Conservation (phyloP, 1,139 yeast species). For the Sugiyamaella grinbergsii region DNA sequence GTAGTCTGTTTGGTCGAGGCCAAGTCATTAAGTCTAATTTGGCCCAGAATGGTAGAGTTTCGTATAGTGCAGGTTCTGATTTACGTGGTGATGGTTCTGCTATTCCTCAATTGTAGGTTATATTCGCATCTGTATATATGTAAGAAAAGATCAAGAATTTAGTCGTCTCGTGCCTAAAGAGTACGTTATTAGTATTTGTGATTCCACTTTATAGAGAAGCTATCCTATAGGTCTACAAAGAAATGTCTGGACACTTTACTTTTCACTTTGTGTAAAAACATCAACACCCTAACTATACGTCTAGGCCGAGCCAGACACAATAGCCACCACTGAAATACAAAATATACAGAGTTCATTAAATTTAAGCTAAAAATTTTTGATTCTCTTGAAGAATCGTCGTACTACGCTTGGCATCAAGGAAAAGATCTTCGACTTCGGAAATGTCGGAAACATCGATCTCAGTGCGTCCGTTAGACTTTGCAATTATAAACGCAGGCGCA, state of each 20-base stretch:
- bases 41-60: constrained; percentile 45
- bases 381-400: constrained; percentile 65
- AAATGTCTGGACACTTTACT: too few species aligned
- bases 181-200: too few species aligned
- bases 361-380: constrained; percentile 36
- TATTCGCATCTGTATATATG: too few species aligned
- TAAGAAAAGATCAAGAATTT: too few species aligned
- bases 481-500: constrained; percentile 86
- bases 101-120: constrained; percentile 52
- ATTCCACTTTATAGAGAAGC: too few species aligned
- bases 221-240: too few species aligned
- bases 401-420: constrained; percentile 87
- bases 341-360: constrained; percentile 3
- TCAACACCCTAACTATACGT: too few species aligned
- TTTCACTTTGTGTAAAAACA: too few species aligned
- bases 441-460: constrained; percentile 73
- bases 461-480: constrained; percentile 69
- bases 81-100: constrained; percentile 82
- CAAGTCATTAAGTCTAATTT: constrained; percentile 60
- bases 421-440: constrained; percentile 82
- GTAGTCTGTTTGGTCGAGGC: constrained; percentile 66
- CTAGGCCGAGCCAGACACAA: too few species aligned
- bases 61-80: constrained; percentile 75
- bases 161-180: too few species aligned
- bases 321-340: too few species aligned